Conservation (phyloP, 331 rosid genomes). For the Acacia pycnantha region DNA sequence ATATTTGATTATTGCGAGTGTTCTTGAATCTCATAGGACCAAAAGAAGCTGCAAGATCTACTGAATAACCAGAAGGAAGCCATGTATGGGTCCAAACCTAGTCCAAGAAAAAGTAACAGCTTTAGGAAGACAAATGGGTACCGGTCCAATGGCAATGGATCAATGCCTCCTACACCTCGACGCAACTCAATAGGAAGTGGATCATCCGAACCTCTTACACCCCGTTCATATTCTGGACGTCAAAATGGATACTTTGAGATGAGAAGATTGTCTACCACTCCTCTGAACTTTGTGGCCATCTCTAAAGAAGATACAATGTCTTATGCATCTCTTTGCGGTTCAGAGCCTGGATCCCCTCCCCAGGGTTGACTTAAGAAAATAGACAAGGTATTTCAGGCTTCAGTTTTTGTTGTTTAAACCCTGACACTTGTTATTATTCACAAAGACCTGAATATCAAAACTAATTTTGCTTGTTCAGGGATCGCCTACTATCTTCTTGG, state of each 20-base stretch:
- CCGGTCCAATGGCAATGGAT: slow-evolving; percentile 75
- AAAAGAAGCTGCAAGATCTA: slow-evolving; percentile 92
- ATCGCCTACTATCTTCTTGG: slow-evolving; percentile 36
- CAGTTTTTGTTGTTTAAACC: background rate
- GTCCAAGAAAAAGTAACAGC: slow-evolving; percentile 87
- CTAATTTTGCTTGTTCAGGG: slow-evolving; percentile 44
- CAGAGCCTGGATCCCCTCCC: slow-evolving; percentile 93
- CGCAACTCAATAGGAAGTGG: slow-evolving; percentile 73
- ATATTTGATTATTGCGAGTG: background rate
- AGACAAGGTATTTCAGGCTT: slow-evolving; percentile 42
- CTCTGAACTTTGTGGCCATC: slow-evolving; percentile 84
- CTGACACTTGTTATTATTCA: background rate
- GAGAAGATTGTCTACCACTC: slow-evolving; percentile 87
- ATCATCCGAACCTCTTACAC: slow-evolving; percentile 78
- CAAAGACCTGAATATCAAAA: background rate
- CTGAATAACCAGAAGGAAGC: slow-evolving; percentile 90
- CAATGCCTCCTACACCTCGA: slow-evolving; percentile 90
- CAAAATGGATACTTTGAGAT: slow-evolving; percentile 88
- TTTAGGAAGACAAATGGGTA: slow-evolving; percentile 77
- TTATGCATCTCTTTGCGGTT: slow-evolving; percentile 75
- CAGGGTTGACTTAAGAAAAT: slow-evolving; percentile 42
- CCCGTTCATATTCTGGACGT: slow-evolving; percentile 87
- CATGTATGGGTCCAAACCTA: slow-evolving; percentile 86
- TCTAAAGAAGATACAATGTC: slow-evolving; percentile 94
- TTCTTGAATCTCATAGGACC: slow-evolving; percentile 58